Conservation (phyloP, 169 alveolate genomes). For the Eimeria zaria region DNA sequence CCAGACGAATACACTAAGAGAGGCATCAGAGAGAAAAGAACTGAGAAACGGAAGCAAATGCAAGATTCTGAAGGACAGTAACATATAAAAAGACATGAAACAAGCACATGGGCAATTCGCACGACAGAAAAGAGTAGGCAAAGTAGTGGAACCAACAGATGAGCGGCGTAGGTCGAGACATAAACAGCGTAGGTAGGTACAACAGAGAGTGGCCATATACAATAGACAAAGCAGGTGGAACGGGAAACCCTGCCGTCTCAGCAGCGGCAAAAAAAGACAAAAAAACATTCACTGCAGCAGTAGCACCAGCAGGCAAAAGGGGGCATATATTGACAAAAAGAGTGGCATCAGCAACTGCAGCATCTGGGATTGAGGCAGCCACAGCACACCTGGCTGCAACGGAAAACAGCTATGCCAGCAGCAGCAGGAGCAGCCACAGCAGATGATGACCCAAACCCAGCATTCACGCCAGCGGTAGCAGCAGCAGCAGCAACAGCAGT, state of each 20-base stretch:
- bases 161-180: neutral
- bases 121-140: neutral
- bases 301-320: neutral
- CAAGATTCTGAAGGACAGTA: neutral
- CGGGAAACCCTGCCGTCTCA: neutral
- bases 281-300: neutral
- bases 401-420: neutral
- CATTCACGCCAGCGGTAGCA: neutral
- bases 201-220: neutral
- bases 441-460: neutral
- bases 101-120: neutral
- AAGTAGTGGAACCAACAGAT: neutral
- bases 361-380: neutral
- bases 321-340: neutral
- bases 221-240: neutral
- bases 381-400: neutral
- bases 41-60: neutral
- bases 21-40: neutral
- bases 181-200: neutral
- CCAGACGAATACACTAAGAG: neutral
- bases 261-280: neutral
- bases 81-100: neutral
- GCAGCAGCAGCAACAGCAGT: neutral
- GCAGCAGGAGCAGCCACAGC: slow-evolving; percentile 2
- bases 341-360: neutral